Evolutionary conservation across 331 rosid species (phyloP).

Genomic region (Spiraea crenata): DNA sequence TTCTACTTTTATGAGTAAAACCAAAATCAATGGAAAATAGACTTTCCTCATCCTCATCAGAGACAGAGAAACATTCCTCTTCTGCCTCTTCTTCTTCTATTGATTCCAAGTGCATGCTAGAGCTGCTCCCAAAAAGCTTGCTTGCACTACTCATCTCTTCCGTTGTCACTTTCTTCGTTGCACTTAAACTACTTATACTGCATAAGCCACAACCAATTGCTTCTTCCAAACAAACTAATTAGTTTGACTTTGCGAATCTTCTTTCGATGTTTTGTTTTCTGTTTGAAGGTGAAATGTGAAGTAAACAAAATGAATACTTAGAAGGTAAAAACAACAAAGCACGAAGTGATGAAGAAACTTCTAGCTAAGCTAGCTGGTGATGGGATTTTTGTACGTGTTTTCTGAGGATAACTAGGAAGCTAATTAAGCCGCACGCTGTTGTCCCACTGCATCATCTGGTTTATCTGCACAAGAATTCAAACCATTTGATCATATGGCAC

Average conservation of each 20-base stretch:
- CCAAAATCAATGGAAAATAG: conserved; percentile 48
- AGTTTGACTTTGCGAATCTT: too few relatives aligned
- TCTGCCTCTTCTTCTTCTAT: conserved; percentile 33
- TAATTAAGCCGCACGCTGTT: too few relatives aligned
- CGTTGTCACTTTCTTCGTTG: background rate
- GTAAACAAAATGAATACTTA: too few relatives aligned
- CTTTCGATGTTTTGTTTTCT: too few relatives aligned
- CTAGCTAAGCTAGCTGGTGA: too few relatives aligned
- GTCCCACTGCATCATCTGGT: background rate
- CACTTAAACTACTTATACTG: too few relatives aligned
- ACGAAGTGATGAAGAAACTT: background rate
- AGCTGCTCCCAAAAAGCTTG: background rate
- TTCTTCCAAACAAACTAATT: too few relatives aligned
- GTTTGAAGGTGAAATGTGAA: too few relatives aligned
- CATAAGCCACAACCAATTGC: too few relatives aligned
- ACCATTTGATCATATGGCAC: too few relatives aligned
- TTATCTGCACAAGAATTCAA: background rate
- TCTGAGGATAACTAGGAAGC: background rate
- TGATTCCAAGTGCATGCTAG: conserved; percentile 15
- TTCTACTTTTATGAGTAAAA: background rate
- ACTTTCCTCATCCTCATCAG: conserved; percentile 24
- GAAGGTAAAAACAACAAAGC: background rate
- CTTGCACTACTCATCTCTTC: background rate
- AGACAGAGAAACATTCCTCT: background rate
- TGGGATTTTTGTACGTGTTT: background rate